Conservation (phyloP, 1,284 basidiomycete genomes). For the Phlebopus sp. region DNA sequence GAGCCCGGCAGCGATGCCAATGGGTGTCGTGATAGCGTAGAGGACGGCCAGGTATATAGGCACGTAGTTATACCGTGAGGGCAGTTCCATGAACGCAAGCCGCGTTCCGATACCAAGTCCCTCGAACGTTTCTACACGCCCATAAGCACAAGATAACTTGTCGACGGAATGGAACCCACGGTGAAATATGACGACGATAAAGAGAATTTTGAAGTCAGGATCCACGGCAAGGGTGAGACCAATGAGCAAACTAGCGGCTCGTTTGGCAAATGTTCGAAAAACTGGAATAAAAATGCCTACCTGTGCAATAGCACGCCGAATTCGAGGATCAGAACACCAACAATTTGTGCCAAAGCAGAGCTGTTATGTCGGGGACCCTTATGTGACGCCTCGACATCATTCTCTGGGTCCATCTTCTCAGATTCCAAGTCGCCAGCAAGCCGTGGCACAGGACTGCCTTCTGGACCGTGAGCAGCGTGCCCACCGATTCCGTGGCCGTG, state of each 20-base stretch:
- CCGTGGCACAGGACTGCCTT: conserved; percentile 25
- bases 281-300: conserved; percentile 24
- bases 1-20: conserved; percentile 83
- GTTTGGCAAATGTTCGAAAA: neutral
- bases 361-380: conserved; percentile 33
- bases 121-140: conserved; percentile 76
- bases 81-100: conserved; percentile 71
- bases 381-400: conserved; percentile 22
- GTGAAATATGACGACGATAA: conserved; percentile 90
- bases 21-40: conserved; percentile 80
- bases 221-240: conserved; percentile 92
- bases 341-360: conserved; percentile 66
- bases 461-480: conserved; percentile 71
- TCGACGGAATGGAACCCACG: conserved; percentile 45
- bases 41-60: conserved; percentile 64
- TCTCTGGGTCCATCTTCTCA: conserved; percentile 12
- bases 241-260: conserved; percentile 65
- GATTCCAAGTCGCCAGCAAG: conserved; percentile 10
- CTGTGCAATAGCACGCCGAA: conserved; percentile 92
- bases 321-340: conserved; percentile 85
- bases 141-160: conserved; percentile 5
- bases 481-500: conserved; percentile 66
- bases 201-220: conserved; percentile 77
- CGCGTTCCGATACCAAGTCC: conserved; percentile 88
- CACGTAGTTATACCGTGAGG: conserved; percentile 55